These are phyloP conservation scores for Amaranthus hypochondriacus DNA, from an alignment of 148 eudicot genomes.

Conservation along the genomic window DNA sequence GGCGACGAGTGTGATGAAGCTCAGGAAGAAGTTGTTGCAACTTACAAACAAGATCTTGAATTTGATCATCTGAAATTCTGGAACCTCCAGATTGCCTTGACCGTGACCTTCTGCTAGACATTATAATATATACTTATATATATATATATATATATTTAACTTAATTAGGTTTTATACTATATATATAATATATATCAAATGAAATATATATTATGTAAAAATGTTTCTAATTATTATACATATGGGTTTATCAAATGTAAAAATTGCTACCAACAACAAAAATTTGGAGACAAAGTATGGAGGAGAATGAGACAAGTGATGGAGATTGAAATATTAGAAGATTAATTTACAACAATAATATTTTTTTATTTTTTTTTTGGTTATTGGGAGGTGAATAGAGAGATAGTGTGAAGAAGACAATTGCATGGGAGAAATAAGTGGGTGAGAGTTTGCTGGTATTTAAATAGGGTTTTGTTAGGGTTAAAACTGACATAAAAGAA, in stretches of 20 bases:
- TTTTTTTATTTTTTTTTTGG: background rate
- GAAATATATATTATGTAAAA: background rate
- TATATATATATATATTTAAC: background rate
- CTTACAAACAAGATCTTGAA: constrained; percentile 62
- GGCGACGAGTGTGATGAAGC: constrained; percentile 41
- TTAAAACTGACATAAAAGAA: background rate
- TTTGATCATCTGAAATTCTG: constrained; percentile 53
- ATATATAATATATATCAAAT: background rate
- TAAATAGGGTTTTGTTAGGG: constrained; percentile 27
- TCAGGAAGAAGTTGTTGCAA: constrained; percentile 77
- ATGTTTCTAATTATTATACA: too few species aligned
- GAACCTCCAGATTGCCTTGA: constrained; percentile 49
- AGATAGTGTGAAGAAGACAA: constrained; percentile 30
- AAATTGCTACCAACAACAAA: background rate
- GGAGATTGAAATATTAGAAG: background rate
- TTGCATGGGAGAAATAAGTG: constrained; percentile 46
- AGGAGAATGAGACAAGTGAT: constrained; percentile 22
- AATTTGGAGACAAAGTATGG: constrained; percentile 31
- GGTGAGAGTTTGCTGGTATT: constrained; percentile 32
- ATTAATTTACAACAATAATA: background rate
- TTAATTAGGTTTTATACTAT: background rate
- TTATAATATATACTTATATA: constrained; percentile 9
- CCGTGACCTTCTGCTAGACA: constrained; percentile 57
- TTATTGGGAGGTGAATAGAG: background rate
- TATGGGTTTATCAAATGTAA: too few species aligned